phyloP scores from a whole-genome alignment of 2,329 filamentous ascomycete genomes.

The Cadophora luteo-olivacea region DNA sequence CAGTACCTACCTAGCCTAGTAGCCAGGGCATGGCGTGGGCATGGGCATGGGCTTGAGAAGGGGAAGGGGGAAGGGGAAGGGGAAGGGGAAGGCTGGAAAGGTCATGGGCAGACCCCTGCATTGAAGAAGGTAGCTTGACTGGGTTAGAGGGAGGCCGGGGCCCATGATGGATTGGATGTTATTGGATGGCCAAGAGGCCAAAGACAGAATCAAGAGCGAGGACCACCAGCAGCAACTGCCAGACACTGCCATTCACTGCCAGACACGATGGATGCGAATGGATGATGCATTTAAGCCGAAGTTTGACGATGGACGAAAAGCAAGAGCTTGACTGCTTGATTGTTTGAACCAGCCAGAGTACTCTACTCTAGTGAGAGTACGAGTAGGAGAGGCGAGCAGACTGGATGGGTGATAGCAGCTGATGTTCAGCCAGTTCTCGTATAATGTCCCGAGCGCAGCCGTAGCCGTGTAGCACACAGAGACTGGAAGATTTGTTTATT shows the following conservation, averaged over 20 bases:
- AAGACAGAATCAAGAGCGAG: too few relatives aligned
- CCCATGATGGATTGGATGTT: too few relatives aligned
- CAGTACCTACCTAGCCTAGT: not conserved
- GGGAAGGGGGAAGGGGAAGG: too few relatives aligned
- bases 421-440: constrained; percentile 1
- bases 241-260: not conserved
- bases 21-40: not conserved
- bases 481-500: not conserved
- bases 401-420: constrained; percentile 2
- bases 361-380: not conserved
- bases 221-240: too few relatives aligned
- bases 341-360: constrained; percentile 7
- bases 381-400: not conserved
- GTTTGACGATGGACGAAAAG: not conserved
- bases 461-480: not conserved
- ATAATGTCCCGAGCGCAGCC: not conserved
- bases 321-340: not conserved
- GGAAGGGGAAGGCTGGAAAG: too few relatives aligned
- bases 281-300: not conserved
- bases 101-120: not conserved
- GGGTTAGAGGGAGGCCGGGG: not conserved
- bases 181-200: too few relatives aligned
- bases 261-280: not conserved
- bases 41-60: constrained; percentile 5
- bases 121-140: not conserved